Evolutionary conservation across 768 basidiomycete genomes (phyloP).

Genomic region (Infundibulicybe gibba): DNA sequence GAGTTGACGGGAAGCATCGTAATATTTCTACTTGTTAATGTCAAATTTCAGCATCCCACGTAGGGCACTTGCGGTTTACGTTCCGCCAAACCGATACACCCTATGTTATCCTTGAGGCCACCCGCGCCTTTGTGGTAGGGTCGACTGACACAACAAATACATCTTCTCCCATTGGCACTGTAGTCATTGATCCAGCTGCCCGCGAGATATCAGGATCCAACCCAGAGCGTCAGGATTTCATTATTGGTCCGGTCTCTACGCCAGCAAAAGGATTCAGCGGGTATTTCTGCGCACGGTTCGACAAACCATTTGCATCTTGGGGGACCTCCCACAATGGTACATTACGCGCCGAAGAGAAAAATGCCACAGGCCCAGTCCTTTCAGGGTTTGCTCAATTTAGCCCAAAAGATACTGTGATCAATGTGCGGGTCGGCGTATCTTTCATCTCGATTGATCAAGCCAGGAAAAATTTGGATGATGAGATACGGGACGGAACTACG

Average conservation of each 20-base stretch:
- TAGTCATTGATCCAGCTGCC: conserved; percentile 35
- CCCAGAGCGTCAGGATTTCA: conserved; percentile 59
- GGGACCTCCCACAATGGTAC: conserved; percentile 39
- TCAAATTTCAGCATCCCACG: conserved; percentile 50
- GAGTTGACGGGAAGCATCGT: conserved; percentile 8
- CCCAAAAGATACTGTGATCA: conserved; percentile 23
- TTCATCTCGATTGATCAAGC: conserved; percentile 61
- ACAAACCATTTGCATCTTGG: conserved; percentile 35
- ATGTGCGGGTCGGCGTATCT: conserved; percentile 55
- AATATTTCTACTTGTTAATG: background rate
- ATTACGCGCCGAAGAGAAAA: conserved; percentile 15
- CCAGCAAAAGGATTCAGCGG: conserved; percentile 27
- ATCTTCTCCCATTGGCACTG: conserved; percentile 44
- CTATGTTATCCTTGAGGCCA: conserved; percentile 55
- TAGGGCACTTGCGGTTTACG: conserved; percentile 61
- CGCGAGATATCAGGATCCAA: conserved; percentile 55
- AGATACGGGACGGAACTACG: conserved; percentile 38
- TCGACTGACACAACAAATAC: conserved; percentile 22
- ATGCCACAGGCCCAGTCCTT: conserved; percentile 30
- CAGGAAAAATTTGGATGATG: conserved; percentile 38
- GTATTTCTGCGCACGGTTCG: conserved; percentile 46
- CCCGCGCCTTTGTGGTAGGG: conserved; percentile 47
- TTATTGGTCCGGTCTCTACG: conserved; percentile 41
- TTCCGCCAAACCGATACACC: conserved; percentile 34
- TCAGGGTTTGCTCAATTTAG: conserved; percentile 40